phyloP scores from a whole-genome alignment of 805 yeast genomes.

The Metschnikowia santaceciliae region DNA sequence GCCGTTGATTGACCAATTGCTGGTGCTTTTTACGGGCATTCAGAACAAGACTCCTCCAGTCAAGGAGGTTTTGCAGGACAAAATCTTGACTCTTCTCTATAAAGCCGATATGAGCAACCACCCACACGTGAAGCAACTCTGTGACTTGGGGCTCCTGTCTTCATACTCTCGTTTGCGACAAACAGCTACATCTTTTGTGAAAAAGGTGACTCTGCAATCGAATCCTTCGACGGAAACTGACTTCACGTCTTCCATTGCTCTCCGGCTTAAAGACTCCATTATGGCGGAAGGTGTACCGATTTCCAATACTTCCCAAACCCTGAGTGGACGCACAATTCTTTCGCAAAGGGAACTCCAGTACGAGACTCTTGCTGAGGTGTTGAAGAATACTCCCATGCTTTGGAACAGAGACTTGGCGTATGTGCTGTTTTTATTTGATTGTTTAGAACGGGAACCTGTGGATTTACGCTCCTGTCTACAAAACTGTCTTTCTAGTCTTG shows the following conservation, averaged over 20 bases:
- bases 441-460: conserved; percentile 58
- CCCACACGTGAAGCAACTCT: conserved; percentile 42
- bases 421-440: conserved; percentile 65
- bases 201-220: conserved; percentile 45
- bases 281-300: conserved; percentile 61
- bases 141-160: conserved; percentile 59
- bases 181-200: conserved; percentile 57
- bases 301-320: conserved; percentile 31
- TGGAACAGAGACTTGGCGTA: conserved; percentile 46
- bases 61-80: conserved; percentile 50
- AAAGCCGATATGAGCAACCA: conserved; percentile 51
- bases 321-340: conserved; percentile 31
- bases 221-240: neutral
- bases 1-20: conserved; percentile 41
- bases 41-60: conserved; percentile 47
- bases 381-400: conserved; percentile 43
- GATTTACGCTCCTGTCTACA: conserved; percentile 68
- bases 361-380: conserved; percentile 70
- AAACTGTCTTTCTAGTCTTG: conserved; percentile 60
- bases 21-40: conserved; percentile 51
- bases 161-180: conserved; percentile 50
- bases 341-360: conserved; percentile 62
- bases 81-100: conserved; percentile 46
- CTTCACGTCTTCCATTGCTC: conserved; percentile 44
- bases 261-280: conserved; percentile 50